These are phyloP conservation scores for Verticillium isaacii DNA, from an alignment of 2,329 filamentous ascomycete genomes.

Conservation along the genomic window DNA sequence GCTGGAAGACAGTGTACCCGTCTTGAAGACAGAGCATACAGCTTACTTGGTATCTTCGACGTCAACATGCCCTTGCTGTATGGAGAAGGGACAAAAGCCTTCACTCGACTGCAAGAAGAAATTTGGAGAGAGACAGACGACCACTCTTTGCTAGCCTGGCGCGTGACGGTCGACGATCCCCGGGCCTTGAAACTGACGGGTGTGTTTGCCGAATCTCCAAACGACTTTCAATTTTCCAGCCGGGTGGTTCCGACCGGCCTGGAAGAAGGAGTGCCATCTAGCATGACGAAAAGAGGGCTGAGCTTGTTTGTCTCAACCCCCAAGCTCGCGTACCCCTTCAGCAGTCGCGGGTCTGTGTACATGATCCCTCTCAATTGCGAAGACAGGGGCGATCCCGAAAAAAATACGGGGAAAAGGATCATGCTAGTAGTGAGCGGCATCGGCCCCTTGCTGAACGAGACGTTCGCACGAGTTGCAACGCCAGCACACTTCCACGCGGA, in stretches of 20 bases:
- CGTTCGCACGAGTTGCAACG: too few relatives aligned
- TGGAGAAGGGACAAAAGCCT: constrained; percentile 20
- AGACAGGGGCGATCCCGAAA: too few relatives aligned
- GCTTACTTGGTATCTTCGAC: constrained; percentile 24
- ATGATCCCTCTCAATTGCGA: too few relatives aligned
- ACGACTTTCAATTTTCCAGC: not conserved
- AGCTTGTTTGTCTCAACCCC: too few relatives aligned
- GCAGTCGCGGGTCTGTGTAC: too few relatives aligned
- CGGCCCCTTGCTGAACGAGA: too few relatives aligned
- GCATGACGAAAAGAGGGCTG: too few relatives aligned
- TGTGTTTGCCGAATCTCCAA: not conserved
- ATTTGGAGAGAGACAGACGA: constrained; percentile 15
- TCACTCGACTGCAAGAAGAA: constrained; percentile 17
- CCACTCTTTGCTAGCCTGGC: constrained; percentile 19
- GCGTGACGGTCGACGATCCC: constrained; percentile 9
- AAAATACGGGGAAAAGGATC: too few relatives aligned
- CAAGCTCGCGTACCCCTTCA: too few relatives aligned
- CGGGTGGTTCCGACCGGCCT: not conserved
- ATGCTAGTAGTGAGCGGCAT: too few relatives aligned
- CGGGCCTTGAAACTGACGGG: not conserved
- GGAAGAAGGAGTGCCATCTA: too few relatives aligned
- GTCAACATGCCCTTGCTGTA: constrained; percentile 26
- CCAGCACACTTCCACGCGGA: too few relatives aligned
- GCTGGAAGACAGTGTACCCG: constrained; percentile 17
- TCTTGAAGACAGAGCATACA: constrained; percentile 24